These are phyloP conservation scores for Penicillium manginii DNA, from an alignment of 495 filamentous ascomycete genomes.

Conservation along the genomic window DNA sequence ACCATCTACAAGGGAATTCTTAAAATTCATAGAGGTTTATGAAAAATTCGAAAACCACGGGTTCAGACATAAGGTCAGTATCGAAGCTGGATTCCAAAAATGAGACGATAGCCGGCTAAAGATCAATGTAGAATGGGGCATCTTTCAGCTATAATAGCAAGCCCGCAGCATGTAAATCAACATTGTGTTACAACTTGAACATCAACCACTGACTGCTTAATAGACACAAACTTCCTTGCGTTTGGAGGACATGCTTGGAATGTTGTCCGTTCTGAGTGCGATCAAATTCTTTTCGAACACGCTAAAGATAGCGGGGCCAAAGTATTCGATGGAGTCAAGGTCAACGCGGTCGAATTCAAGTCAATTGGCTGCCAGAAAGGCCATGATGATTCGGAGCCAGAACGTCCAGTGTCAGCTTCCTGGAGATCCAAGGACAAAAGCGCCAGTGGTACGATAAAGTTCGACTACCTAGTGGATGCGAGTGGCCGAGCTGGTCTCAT, in stretches of 20 bases:
- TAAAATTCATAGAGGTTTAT: slow-evolving; percentile 53
- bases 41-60: slow-evolving; percentile 45
- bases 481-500: slow-evolving; percentile 39
- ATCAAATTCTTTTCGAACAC: slow-evolving; percentile 55
- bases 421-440: slow-evolving; percentile 48
- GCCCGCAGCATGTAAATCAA: slow-evolving; percentile 26
- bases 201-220: background rate
- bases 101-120: background rate
- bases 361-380: slow-evolving; percentile 10
- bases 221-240: slow-evolving; percentile 54
- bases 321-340: slow-evolving; percentile 49
- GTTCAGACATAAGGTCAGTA: slow-evolving; percentile 47
- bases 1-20: slow-evolving; percentile 49
- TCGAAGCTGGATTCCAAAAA: background rate
- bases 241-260: slow-evolving; percentile 55
- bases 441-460: slow-evolving; percentile 34
- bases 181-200: background rate
- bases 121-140: slow-evolving; percentile 39
- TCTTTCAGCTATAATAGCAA: slow-evolving; percentile 48
- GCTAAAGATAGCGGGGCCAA: slow-evolving; percentile 49
- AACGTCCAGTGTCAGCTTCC: slow-evolving; percentile 49
- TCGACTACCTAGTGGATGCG: slow-evolving; percentile 44
- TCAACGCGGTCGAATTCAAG: slow-evolving; percentile 26
- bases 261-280: slow-evolving; percentile 55
- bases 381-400: slow-evolving; percentile 26